Conservation (phyloP, 495 filamentous ascomycete genomes). For the Alectoria sarmentosa region DNA sequence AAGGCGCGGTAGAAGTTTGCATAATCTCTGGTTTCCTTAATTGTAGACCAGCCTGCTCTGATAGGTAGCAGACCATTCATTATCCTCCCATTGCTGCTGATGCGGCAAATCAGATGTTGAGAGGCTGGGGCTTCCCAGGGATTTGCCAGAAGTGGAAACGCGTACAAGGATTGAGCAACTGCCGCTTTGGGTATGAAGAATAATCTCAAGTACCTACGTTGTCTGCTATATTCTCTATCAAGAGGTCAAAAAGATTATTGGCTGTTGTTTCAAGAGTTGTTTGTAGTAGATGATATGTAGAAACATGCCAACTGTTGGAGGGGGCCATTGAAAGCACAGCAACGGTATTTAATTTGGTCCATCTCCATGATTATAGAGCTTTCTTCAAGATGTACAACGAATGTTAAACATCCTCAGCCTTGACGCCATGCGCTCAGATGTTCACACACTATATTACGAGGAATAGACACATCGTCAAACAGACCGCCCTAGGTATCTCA, state of each 20-base stretch:
- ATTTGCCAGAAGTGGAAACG: neutral
- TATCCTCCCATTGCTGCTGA: conserved; percentile 9
- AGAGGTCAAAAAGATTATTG: too few relatives aligned
- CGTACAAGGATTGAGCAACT: too few relatives aligned
- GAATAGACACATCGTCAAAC: neutral
- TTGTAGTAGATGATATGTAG: neutral
- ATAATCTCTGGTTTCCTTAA: neutral
- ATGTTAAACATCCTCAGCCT: neutral
- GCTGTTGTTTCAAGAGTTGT: neutral
- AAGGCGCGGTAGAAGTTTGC: conserved; percentile 48
- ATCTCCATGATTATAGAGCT: neutral
- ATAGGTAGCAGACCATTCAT: conserved; percentile 11
- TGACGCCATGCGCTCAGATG: conserved; percentile 1
- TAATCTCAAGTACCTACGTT: too few relatives aligned
- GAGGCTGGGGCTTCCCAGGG: neutral
- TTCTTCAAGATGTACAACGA: neutral
- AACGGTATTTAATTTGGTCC: neutral
- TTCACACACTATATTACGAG: neutral
- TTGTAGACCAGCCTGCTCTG: conserved; percentile 1
- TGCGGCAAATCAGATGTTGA: neutral
- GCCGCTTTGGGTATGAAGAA: too few relatives aligned
- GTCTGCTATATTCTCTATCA: too few relatives aligned
- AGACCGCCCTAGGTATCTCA: neutral
- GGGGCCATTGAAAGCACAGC: neutral
- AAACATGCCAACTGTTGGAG: neutral